These are phyloP conservation scores for Sphagnum magellanicum DNA, from an alignment of 228 moss, liverwort and hornwort genomes.

Conservation along the genomic window DNA sequence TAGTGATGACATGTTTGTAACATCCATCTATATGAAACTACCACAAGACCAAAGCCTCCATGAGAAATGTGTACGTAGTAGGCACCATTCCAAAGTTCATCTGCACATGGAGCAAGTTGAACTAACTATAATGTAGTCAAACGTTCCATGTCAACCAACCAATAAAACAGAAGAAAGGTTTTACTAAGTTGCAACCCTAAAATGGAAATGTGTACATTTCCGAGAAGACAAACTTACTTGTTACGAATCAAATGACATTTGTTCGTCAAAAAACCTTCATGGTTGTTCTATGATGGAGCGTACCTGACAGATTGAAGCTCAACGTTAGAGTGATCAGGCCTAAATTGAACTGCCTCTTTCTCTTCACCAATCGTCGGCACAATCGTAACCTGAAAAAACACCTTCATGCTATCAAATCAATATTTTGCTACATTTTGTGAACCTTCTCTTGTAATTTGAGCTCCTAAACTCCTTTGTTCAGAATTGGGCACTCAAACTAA, in stretches of 20 bases:
- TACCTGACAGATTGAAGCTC: conserved; percentile 90
- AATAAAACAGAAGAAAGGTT: no score
- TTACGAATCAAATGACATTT: no score
- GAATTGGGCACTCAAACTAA: no score
- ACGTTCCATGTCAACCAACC: conserved; percentile 90
- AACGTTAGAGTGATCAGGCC: conserved; percentile 87
- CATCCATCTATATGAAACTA: no score
- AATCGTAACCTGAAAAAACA: conserved; percentile 64
- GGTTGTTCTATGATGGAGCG: background rate
- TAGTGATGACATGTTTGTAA: no score
- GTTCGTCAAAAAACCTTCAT: no score
- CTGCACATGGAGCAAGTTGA: conserved; percentile 91
- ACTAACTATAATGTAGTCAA: conserved; percentile 91
- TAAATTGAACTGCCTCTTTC: conserved; percentile 94
- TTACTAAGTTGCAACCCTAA: no score
- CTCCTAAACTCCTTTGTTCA: background rate
- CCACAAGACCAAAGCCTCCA: no score
- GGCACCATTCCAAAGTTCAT: conserved; percentile 93
- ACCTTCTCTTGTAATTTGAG: background rate
- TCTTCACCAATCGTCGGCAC: conserved; percentile 98
- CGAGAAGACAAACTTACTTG: no score
- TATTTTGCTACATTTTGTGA: no score
- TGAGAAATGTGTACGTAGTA: conserved; percentile 72
- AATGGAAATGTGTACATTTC: no score
- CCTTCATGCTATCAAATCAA: background rate